Conservation (phyloP, 139 green algal genomes). For the Haematococcus lacustris region DNA sequence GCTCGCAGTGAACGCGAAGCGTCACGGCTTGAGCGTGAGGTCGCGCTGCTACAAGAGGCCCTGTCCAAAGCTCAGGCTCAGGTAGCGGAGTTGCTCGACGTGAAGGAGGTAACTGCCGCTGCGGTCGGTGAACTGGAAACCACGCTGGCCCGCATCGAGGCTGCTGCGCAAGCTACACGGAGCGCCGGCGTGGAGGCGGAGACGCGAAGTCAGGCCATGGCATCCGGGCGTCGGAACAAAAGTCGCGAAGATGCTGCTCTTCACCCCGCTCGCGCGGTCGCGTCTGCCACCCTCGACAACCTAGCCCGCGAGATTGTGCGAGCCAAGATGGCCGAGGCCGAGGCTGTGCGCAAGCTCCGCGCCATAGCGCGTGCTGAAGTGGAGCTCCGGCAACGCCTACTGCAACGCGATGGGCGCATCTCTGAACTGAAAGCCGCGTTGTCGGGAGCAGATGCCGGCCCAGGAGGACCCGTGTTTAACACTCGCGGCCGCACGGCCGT, state of each 20-base stretch:
- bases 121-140: constrained; percentile 40
- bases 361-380: constrained; percentile 13
- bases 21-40: constrained; percentile 12
- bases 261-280: background rate
- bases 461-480: background rate
- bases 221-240: background rate
- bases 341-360: constrained; percentile 46
- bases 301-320: constrained; percentile 52
- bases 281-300: constrained; percentile 7
- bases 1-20: constrained; percentile 10
- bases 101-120: constrained; percentile 34
- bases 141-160: constrained; percentile 40
- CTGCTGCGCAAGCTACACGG: constrained; percentile 8
- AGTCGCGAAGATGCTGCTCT: background rate
- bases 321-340: constrained; percentile 51
- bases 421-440: constrained; percentile 7
- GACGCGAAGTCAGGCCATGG: background rate
- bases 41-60: constrained; percentile 15
- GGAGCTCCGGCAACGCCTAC: constrained; percentile 10
- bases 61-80: constrained; percentile 9
- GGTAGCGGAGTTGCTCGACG: constrained; percentile 34
- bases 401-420: constrained; percentile 9
- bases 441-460: background rate
- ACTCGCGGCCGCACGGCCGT: too few species aligned
- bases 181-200: background rate